A percentile compares a stretch with the other conserved stretches of the same genome.
phyloP scores from a whole-genome alignment of 1,284 basidiomycete species.

The Neotropicomus parvogracilis region DNA sequence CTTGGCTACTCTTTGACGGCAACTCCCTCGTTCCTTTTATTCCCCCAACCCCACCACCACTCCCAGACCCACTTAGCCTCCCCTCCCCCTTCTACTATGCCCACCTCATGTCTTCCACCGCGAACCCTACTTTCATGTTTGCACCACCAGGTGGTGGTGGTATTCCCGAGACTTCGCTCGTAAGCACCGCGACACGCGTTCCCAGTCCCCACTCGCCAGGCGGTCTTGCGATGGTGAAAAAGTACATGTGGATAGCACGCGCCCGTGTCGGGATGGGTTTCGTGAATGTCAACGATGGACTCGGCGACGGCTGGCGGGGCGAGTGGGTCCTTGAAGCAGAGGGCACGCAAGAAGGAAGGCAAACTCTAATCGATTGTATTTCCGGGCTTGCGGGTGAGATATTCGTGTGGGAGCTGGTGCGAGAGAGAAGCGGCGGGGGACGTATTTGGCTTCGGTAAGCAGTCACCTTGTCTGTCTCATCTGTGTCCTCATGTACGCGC shows the following conservation, averaged over 20 bases:
- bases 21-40: conserved; percentile 52
- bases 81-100: conserved; percentile 71
- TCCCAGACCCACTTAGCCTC: conserved; percentile 53
- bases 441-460: conserved; percentile 63
- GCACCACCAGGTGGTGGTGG: conserved; percentile 32
- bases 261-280: conserved; percentile 41
- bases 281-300: conserved; percentile 35
- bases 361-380: conserved; percentile 53
- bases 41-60: conserved; percentile 49
- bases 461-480: neutral
- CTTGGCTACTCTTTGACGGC: conserved; percentile 73
- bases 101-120: conserved; percentile 53
- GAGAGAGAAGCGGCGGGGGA: conserved; percentile 56
- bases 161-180: conserved; percentile 43
- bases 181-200: conserved; percentile 36
- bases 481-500: neutral
- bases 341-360: conserved; percentile 64
- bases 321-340: conserved; percentile 75
- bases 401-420: conserved; percentile 54
- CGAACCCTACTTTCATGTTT: conserved; percentile 45
- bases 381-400: conserved; percentile 37
- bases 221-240: conserved; percentile 54
- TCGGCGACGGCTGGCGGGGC: conserved; percentile 67
- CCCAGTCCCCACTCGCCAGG: conserved; percentile 54
- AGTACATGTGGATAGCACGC: conserved; percentile 59